Evolutionary conservation across 208 protist species (phyloP).

Genomic region (Trypanosomatidae sp.): DNA sequence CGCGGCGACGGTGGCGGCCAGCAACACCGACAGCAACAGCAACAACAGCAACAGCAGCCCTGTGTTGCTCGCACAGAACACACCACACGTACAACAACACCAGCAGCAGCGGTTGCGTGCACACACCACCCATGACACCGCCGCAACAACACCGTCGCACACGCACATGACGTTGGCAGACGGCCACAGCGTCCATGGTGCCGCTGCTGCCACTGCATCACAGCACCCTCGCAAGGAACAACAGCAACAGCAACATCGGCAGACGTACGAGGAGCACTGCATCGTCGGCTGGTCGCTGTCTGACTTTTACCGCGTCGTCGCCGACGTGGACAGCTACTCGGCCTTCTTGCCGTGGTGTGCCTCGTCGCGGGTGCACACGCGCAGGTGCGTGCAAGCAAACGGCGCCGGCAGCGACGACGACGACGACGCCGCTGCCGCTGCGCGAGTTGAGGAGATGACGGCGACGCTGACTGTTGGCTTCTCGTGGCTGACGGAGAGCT

Average conservation of each 20-base stretch:
- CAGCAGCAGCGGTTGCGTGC: too few relatives aligned
- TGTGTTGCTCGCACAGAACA: too few relatives aligned
- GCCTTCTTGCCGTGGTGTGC: conserved; percentile 73
- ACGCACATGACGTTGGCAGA: neutral
- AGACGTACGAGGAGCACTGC: conserved; percentile 67
- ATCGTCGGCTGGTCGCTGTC: conserved; percentile 57
- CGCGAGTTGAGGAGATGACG: too few relatives aligned
- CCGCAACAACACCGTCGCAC: too few relatives aligned
- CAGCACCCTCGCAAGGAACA: too few relatives aligned
- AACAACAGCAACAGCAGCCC: neutral
- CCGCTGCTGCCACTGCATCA: too few relatives aligned
- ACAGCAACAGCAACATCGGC: too few relatives aligned
- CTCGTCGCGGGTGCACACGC: conserved; percentile 36
- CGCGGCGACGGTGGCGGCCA: neutral
- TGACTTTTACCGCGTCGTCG: conserved; percentile 58
- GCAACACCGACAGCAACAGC: neutral
- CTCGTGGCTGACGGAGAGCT: conserved; percentile 61
- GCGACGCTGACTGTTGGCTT: conserved; percentile 64
- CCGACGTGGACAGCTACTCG: conserved; percentile 57
- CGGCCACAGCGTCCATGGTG: neutral
- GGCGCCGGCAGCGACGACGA: neutral
- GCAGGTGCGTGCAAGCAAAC: conserved; percentile 8
- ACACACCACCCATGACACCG: too few relatives aligned
- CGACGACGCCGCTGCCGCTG: conserved; percentile 8
- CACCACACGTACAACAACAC: too few relatives aligned